Evolutionary conservation across 2,329 filamentous ascomycete genomes (phyloP), one percentile per base, ranked within the genome.

Genomic region (Alternaria triticimaculans): DNA sequence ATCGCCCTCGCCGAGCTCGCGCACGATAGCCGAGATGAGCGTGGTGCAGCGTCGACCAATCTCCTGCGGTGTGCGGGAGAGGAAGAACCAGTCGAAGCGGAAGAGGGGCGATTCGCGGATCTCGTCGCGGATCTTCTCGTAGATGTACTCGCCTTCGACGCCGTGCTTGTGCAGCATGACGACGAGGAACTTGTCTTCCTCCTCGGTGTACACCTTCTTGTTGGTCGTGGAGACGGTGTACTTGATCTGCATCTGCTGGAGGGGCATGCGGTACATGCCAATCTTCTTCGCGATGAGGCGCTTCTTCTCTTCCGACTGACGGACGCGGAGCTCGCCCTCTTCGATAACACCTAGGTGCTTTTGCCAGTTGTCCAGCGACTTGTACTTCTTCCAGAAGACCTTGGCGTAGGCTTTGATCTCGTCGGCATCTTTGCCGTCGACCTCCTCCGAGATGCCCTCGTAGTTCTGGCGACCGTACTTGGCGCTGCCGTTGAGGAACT

Each of bases 141-240:
- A 96, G 66, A 99, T 87, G 33, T 89, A 89, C 73, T 98, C 95
- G 2, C 92, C 91, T 77, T 99, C 96, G 37, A 99, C 90, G 7
- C 96, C 96, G 72, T 94, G 92, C 80, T 91, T 92, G 82, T 99
- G 94, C 6, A 99, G 86, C 82, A 97, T 91, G 54, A 99, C 95
- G 33, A 99, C 86, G 56, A 99, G 82, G 82, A 99, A 99, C 4
- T 96, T 89, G 78, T 99, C 96, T 80, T 99, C 96, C 78, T 99
- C 96, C 78, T 99, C 96, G 0, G 94, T 98, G 79, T 99, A 99
- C 1, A 99, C 94, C 84, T 99, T 99, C 85, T 99, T 99, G 87
- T 99, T 99, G 10, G 96, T 99, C 3, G 96, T 99, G 7, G 94
- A 97, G 26, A 99, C 96, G 0, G 94, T 97, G 82, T 99, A 99